phyloP scores from a whole-genome alignment of 2,329 filamentous ascomycete genomes.

The Fusarium annulatum region DNA sequence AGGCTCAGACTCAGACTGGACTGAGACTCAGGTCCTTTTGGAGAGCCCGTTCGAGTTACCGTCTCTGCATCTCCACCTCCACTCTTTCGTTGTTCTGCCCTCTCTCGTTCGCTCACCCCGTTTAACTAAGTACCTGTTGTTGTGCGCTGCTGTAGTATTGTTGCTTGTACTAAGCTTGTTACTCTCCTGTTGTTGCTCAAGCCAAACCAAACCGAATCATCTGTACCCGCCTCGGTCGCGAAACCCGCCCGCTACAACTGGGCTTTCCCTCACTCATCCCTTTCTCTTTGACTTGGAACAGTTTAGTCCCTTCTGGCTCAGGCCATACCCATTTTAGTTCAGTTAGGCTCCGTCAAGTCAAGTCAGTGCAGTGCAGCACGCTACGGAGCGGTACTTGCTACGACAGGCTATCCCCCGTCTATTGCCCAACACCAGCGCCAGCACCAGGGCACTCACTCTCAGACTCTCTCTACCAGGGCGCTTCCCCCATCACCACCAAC shows the following conservation, averaged over 20 bases:
- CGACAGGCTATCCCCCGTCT: constrained; percentile 6
- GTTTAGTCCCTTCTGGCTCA: constrained; percentile 7
- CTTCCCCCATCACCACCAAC: constrained; percentile 36
- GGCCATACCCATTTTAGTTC: neutral
- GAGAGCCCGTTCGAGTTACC: constrained; percentile 22
- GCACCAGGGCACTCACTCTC: neutral
- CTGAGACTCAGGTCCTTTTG: constrained; percentile 34
- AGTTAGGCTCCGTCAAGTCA: neutral
- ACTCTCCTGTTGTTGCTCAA: neutral
- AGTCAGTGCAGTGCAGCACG: constrained; percentile 2
- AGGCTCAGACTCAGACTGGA: neutral
- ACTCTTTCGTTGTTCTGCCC: constrained; percentile 18
- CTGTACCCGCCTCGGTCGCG: constrained; percentile 38
- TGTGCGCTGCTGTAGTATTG: neutral
- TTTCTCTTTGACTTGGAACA: constrained; percentile 35
- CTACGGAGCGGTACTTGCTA: constrained; percentile 25
- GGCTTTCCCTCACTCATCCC: constrained; percentile 23
- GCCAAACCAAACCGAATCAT: constrained; percentile 13
- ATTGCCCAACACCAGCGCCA: neutral
- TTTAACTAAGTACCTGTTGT: neutral
- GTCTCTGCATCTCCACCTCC: constrained; percentile 30
- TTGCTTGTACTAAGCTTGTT: constrained; percentile 1
- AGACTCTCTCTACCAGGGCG: constrained; percentile 10
- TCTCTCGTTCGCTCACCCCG: constrained; percentile 13
- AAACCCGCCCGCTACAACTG: constrained; percentile 27